Evolutionary conservation across 2,329 filamentous ascomycete species (phyloP).

Genomic region (Botrytis fabae): DNA sequence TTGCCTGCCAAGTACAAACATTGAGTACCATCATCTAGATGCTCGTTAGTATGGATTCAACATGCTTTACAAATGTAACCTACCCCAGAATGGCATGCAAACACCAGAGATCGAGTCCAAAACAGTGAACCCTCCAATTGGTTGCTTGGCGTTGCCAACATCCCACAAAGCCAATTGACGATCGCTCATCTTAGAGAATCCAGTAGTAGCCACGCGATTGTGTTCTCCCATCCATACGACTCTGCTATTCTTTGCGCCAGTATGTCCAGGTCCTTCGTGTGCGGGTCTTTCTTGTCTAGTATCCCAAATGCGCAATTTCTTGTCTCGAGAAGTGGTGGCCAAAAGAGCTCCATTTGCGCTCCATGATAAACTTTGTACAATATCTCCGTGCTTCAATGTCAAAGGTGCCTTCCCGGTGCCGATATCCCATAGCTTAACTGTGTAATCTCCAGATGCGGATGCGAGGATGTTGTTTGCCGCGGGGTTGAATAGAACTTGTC

Average conservation of each 20-base stretch:
- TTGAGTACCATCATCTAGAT: slow-evolving; percentile 80
- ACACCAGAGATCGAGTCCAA: slow-evolving; percentile 96
- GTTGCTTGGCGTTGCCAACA: slow-evolving; percentile 73
- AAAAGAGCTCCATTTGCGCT: slow-evolving; percentile 84
- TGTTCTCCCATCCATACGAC: slow-evolving; percentile 97
- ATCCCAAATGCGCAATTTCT: slow-evolving; percentile 98
- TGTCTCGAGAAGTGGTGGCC: slow-evolving; percentile 93
- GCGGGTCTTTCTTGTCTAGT: slow-evolving; percentile 86
- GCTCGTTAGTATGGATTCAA: slow-evolving; percentile 34
- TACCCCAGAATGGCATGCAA: slow-evolving; percentile 98
- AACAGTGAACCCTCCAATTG: slow-evolving; percentile 85
- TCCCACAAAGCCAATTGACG: slow-evolving; percentile 96
- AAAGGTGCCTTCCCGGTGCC: slow-evolving; percentile 72
- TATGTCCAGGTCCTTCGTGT: slow-evolving; percentile 81
- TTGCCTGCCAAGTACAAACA: slow-evolving; percentile 96
- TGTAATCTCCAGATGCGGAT: slow-evolving; percentile 91
- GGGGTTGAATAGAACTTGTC: slow-evolving; percentile 97
- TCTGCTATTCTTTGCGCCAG: slow-evolving; percentile 95
- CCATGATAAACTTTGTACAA: slow-evolving; percentile 95
- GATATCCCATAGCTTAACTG: slow-evolving; percentile 94
- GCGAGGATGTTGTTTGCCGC: slow-evolving; percentile 93
- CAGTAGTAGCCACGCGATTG: slow-evolving; percentile 92
- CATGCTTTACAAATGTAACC: slow-evolving; percentile 31
- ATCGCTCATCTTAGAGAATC: slow-evolving; percentile 98
- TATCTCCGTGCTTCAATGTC: slow-evolving; percentile 81